phyloP scores from a whole-genome alignment of 2,329 filamentous ascomycete genomes.

The Huntiella omanensis region DNA sequence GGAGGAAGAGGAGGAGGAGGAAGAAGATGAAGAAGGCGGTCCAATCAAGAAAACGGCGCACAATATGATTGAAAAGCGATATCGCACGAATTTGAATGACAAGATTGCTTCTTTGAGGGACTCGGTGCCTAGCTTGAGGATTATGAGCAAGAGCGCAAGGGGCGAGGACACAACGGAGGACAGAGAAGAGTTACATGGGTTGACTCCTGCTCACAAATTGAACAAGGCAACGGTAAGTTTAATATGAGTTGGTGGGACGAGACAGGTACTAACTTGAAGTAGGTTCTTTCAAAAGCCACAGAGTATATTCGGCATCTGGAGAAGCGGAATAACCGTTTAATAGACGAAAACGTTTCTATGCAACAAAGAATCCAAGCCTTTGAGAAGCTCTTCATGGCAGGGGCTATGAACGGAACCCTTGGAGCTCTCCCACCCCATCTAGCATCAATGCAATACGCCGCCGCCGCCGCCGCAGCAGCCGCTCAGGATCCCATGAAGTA shows the following conservation, averaged over 20 bases:
- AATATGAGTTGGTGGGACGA: neutral
- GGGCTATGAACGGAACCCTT: slow-evolving; percentile 47
- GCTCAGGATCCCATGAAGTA: slow-evolving; percentile 15
- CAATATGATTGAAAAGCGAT: slow-evolving; percentile 96
- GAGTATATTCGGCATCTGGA: slow-evolving; percentile 92
- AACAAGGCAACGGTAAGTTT: slow-evolving; percentile 74
- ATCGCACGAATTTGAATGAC: slow-evolving; percentile 89
- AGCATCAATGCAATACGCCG: slow-evolving; percentile 31
- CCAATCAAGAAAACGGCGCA: slow-evolving; percentile 76
- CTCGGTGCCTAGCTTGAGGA: slow-evolving; percentile 75
- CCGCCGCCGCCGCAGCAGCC: slow-evolving; percentile 5
- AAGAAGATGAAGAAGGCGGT: slow-evolving; percentile 33
- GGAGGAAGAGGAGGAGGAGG: slow-evolving; percentile 41
- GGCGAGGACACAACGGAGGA: slow-evolving; percentile 55
- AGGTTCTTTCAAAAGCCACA: slow-evolving; percentile 79
- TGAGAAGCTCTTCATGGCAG: slow-evolving; percentile 61
- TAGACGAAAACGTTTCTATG: slow-evolving; percentile 64
- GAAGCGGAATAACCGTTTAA: slow-evolving; percentile 65
- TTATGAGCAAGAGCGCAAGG: slow-evolving; percentile 54
- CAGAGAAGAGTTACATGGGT: slow-evolving; percentile 60
- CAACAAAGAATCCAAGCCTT: slow-evolving; percentile 59
- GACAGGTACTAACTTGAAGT: neutral
- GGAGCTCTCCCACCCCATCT: slow-evolving; percentile 35
- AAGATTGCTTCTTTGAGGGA: slow-evolving; percentile 87
- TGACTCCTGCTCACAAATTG: slow-evolving; percentile 77